These are phyloP conservation scores for Aureobasidium uvarum DNA, from an alignment of 2,329 filamentous ascomycete species.

Conservation along the genomic window DNA sequence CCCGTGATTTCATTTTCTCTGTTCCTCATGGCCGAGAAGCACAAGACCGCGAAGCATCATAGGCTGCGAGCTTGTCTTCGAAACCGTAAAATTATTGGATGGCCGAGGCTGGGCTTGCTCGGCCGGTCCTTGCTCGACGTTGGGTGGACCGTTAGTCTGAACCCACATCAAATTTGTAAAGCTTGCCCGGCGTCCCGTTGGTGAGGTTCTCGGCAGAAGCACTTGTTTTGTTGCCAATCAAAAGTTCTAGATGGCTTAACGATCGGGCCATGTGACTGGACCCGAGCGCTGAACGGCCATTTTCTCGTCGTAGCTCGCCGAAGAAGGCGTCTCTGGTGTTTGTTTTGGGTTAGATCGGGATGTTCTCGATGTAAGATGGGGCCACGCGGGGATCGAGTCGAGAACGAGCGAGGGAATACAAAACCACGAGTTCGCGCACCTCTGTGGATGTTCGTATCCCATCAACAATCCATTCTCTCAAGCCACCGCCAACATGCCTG, in stretches of 20 bases:
- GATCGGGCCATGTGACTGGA: conserved; percentile 24
- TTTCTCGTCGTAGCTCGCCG: conserved; percentile 22
- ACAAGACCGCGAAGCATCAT: conserved; percentile 20
- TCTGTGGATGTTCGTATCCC: background rate
- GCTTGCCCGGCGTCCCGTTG: conserved; percentile 7
- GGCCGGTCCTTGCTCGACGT: conserved; percentile 13
- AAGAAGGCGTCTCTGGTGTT: conserved; percentile 8
- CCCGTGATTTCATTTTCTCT: background rate
- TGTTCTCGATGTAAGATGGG: conserved; percentile 17
- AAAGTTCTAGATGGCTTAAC: conserved; percentile 25
- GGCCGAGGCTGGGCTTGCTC: conserved; percentile 23
- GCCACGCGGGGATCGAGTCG: conserved; percentile 20
- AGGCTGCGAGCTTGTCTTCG: conserved; percentile 8
- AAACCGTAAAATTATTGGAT: conserved; percentile 12
- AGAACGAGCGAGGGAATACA: conserved; percentile 13
- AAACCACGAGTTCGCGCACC: conserved; percentile 12
- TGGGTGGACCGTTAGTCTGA: conserved; percentile 24
- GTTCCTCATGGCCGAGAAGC: conserved; percentile 7
- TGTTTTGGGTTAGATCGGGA: conserved; percentile 18
- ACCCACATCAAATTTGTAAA: conserved; percentile 26
- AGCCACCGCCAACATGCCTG: conserved; percentile 25
- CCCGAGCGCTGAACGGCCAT: conserved; percentile 24
- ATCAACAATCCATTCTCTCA: conserved; percentile 15
- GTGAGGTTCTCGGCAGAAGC: conserved; percentile 6
- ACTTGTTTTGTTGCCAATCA: conserved; percentile 23